phyloP scores from a whole-genome alignment of 495 filamentous ascomycete species.

The Stereocaulon alpinum region DNA sequence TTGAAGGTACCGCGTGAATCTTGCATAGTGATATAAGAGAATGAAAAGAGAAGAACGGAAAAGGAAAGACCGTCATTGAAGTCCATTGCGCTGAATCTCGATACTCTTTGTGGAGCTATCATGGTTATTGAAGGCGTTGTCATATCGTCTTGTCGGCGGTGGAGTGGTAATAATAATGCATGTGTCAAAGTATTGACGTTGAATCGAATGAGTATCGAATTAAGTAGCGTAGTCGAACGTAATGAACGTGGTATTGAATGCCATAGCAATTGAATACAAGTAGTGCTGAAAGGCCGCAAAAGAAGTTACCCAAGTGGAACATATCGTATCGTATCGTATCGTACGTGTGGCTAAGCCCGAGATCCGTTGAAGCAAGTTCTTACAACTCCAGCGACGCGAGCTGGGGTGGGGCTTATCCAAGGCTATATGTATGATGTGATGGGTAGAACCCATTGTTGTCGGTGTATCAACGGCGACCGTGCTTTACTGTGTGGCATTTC shows the following conservation, averaged over 20 bases:
- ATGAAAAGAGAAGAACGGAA: too few relatives aligned
- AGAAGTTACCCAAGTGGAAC: too few relatives aligned
- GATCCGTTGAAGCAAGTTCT: not conserved
- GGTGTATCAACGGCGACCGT: not conserved
- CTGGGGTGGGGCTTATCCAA: not conserved
- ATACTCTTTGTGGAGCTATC: not conserved
- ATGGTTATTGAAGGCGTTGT: too few relatives aligned
- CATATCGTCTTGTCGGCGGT: too few relatives aligned
- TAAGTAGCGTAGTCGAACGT: not conserved
- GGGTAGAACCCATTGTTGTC: not conserved
- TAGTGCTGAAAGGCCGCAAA: not conserved
- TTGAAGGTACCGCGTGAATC: not conserved
- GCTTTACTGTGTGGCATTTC: not conserved
- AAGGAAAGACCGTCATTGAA: not conserved
- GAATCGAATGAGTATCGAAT: not conserved
- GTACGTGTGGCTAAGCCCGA: not conserved
- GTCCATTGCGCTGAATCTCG: not conserved
- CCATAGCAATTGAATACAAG: not conserved
- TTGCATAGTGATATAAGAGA: not conserved
- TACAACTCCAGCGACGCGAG: not conserved
- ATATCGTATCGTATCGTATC: too few relatives aligned
- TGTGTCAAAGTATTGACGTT: not conserved
- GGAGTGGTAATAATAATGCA: too few relatives aligned
- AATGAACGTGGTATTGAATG: not conserved
- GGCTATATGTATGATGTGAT: not conserved